These are phyloP conservation scores for Achaetomium macrosporum DNA, from an alignment of 2,329 filamentous ascomycete species.

Conservation along the genomic window DNA sequence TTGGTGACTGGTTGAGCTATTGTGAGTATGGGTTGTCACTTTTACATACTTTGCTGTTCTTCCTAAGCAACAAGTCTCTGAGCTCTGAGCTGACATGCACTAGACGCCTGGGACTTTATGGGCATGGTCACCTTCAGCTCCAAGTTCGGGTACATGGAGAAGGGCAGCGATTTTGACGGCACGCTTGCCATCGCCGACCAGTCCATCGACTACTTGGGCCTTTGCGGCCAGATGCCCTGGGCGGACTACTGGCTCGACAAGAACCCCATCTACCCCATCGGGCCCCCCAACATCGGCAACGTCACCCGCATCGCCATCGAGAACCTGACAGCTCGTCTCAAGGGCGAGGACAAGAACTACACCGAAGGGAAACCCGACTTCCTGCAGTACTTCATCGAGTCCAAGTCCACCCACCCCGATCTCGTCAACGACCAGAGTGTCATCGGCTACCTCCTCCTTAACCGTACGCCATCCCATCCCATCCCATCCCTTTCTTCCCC, in stretches of 20 bases:
- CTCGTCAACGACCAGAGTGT: slow-evolving; percentile 42
- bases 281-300: slow-evolving; percentile 30
- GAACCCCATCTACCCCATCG: slow-evolving; percentile 33
- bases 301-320: slow-evolving; percentile 27
- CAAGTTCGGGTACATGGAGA: slow-evolving; percentile 56
- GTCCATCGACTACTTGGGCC: slow-evolving; percentile 21
- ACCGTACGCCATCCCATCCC: slow-evolving; percentile 6
- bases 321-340: slow-evolving; percentile 23
- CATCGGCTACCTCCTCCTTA: slow-evolving; percentile 21
- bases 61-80: background rate
- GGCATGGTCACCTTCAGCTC: slow-evolving; percentile 52
- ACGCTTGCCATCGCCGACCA: slow-evolving; percentile 39
- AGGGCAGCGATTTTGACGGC: slow-evolving; percentile 54
- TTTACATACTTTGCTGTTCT: background rate
- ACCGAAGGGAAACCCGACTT: slow-evolving; percentile 37
- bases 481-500: background rate
- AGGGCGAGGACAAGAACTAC: slow-evolving; percentile 19
- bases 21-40: slow-evolving; percentile 24
- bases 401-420: slow-evolving; percentile 47
- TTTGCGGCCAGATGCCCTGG: slow-evolving; percentile 21
- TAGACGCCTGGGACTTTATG: slow-evolving; percentile 37
- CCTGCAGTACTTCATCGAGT: slow-evolving; percentile 52
- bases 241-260: slow-evolving; percentile 35
- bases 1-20: slow-evolving; percentile 38
- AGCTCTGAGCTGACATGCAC: background rate